Percentiles rank a stretch among this genome's conserved stretches.
Conservation (phyloP, 2,329 filamentous ascomycete species). For the Pseudogymnoascus sp. region DNA sequence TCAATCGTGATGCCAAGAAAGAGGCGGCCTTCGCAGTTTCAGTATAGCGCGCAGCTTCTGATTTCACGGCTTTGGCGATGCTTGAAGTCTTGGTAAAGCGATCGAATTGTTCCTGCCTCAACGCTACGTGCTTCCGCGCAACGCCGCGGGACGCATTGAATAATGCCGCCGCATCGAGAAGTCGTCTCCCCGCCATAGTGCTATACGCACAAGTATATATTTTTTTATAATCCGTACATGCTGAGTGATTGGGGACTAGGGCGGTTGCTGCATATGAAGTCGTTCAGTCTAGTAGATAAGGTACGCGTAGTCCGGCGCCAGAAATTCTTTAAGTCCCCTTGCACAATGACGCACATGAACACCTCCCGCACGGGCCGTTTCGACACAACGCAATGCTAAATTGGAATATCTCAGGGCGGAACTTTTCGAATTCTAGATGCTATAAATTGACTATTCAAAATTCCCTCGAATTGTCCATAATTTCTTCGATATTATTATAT, state of each 20-base stretch:
- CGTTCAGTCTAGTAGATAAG: neutral
- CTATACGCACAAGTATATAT: neutral
- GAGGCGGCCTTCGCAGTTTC: slow-evolving; percentile 55
- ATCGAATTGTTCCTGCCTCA: slow-evolving; percentile 53
- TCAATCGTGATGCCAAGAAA: slow-evolving; percentile 50
- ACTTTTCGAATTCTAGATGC: neutral
- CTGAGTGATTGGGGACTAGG: neutral
- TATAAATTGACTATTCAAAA: neutral
- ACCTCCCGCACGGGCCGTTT: neutral
- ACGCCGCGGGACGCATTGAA: slow-evolving; percentile 63
- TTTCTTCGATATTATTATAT: slow-evolving; percentile 1
- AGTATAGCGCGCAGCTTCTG: slow-evolving; percentile 53
- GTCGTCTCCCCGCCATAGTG: slow-evolving; percentile 52
- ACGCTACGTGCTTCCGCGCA: slow-evolving; percentile 54
- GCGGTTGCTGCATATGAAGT: neutral
- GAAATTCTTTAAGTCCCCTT: neutral
- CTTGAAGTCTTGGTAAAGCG: slow-evolving; percentile 58
- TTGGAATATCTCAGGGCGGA: neutral
- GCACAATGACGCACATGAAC: neutral
- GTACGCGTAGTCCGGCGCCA: neutral
- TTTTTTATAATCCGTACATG: slow-evolving; percentile 3
- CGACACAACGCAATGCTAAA: no score
- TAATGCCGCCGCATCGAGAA: slow-evolving; percentile 64
- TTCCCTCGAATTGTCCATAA: neutral
- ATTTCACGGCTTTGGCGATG: slow-evolving; percentile 54